These are phyloP conservation scores for Penicillium sp. DNA, from an alignment of 2,329 filamentous ascomycete genomes.

Conservation along the genomic window DNA sequence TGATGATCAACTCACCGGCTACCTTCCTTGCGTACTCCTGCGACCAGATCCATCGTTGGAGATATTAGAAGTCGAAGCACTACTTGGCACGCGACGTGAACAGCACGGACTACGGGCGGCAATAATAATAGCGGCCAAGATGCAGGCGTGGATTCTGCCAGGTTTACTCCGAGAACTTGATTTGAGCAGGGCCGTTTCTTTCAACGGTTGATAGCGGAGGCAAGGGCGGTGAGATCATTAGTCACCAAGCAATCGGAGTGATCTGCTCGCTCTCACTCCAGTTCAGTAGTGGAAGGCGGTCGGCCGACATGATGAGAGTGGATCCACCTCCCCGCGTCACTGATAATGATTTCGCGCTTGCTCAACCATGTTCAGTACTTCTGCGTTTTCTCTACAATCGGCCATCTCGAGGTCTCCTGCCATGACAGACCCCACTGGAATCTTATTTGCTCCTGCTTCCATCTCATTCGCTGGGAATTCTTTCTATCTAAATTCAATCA, in stretches of 20 bases:
- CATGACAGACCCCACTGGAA: slow-evolving; percentile 15
- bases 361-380: slow-evolving; percentile 15
- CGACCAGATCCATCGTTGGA: slow-evolving; percentile 73
- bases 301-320: slow-evolving; percentile 16
- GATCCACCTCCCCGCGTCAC: slow-evolving; percentile 16
- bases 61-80: not conserved
- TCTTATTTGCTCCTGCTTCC: not conserved
- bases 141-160: no score
- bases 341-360: slow-evolving; percentile 8
- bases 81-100: no score
- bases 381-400: slow-evolving; percentile 1
- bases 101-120: no score
- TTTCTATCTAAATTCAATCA: slow-evolving; percentile 3
- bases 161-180: no score
- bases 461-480: slow-evolving; percentile 4
- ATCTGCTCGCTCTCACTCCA: no score
- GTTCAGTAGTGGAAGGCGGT: slow-evolving; percentile 7
- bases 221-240: no score
- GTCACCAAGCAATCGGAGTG: no score
- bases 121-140: no score
- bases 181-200: no score
- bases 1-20: slow-evolving; percentile 50
- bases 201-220: no score
- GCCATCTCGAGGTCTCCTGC: slow-evolving; percentile 4
- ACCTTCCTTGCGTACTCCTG: slow-evolving; percentile 84